Evolutionary conservation across 2,329 filamentous ascomycete genomes (phyloP).

Genomic region (Lecanoromycetidae sp.): DNA sequence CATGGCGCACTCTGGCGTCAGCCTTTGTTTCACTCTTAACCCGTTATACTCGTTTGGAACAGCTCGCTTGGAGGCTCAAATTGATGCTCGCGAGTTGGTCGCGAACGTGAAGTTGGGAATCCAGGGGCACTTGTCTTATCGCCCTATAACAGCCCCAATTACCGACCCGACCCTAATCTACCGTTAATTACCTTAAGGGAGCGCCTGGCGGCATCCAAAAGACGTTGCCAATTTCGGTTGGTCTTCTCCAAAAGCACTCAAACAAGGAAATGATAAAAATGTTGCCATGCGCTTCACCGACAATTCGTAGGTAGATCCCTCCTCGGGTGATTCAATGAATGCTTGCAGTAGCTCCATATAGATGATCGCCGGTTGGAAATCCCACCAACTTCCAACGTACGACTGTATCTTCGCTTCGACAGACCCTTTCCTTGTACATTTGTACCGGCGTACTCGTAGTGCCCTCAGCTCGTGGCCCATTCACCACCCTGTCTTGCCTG

Average conservation of each 20-base stretch:
- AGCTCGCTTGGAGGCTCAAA: background rate
- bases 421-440: too few relatives aligned
- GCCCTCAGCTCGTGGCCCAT: too few relatives aligned
- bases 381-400: too few relatives aligned
- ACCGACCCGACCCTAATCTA: background rate
- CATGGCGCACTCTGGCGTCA: constrained; percentile 2
- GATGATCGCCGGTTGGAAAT: too few relatives aligned
- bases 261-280: too few relatives aligned
- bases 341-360: background rate
- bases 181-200: background rate
- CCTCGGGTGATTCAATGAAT: too few relatives aligned
- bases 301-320: too few relatives aligned
- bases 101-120: too few relatives aligned
- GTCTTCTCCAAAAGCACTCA: background rate
- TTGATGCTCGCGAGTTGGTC: too few relatives aligned
- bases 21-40: constrained; percentile 2
- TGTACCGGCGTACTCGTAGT: background rate
- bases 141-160: background rate
- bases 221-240: background rate
- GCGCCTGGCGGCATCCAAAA: background rate
- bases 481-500: too few relatives aligned
- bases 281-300: too few relatives aligned
- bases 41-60: background rate
- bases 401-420: too few relatives aligned
- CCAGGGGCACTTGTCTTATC: background rate